phyloP scores from a whole-genome alignment of 257 asterid genomes.

The Oldenlandia corymbosa region DNA sequence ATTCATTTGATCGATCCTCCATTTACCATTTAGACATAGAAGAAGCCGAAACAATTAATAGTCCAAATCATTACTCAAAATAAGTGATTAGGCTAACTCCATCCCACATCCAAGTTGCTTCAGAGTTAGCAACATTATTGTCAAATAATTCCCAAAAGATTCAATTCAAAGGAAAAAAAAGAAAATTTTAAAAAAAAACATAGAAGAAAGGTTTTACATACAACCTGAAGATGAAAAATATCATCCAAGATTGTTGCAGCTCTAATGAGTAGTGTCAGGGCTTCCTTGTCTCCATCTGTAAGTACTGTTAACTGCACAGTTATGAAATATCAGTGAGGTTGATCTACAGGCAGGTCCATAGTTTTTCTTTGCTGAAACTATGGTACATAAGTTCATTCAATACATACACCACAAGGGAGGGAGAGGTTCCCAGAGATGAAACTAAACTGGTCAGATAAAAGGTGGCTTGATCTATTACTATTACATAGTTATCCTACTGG shows the following conservation, averaged over 20 bases:
- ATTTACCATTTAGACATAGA: background rate
- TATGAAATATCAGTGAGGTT: slow-evolving; percentile 1
- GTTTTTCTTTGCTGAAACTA: background rate
- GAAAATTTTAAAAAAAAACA: background rate
- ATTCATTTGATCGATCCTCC: background rate
- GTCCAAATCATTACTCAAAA: background rate
- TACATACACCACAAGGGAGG: background rate
- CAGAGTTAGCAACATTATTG: background rate
- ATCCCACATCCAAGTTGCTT: background rate
- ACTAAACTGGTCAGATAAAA: background rate
- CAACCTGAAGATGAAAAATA: slow-evolving; percentile 78
- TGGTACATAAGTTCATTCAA: background rate
- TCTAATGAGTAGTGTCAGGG: slow-evolving; percentile 48
- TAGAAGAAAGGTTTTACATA: background rate
- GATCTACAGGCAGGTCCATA: slow-evolving; percentile 1
- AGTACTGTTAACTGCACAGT: slow-evolving; percentile 62
- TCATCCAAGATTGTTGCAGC: slow-evolving; percentile 81
- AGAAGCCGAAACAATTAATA: background rate
- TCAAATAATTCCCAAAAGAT: background rate
- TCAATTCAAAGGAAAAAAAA: background rate
- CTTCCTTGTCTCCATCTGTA: slow-evolving; percentile 65
- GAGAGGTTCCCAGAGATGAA: too few relatives aligned
- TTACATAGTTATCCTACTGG: too few relatives aligned
- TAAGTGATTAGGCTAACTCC: too few relatives aligned
- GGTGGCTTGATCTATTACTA: background rate